Conservation (phyloP, 768 basidiomycete species). For the Galerina sulciceps region DNA sequence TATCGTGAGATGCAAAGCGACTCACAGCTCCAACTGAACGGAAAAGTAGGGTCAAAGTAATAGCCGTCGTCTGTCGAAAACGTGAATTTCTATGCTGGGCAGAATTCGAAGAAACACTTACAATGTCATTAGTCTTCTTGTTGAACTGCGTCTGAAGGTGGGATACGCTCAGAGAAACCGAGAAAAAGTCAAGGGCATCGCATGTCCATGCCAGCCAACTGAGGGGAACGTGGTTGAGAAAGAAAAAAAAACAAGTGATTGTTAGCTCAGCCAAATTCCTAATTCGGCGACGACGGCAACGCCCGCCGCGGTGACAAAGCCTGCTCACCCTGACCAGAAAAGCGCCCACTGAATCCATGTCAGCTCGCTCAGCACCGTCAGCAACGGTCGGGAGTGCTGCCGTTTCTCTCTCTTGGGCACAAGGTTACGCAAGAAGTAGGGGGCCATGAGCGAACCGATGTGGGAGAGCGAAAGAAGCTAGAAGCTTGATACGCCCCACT, state of each 20-base stretch:
- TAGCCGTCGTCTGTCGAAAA: constrained; percentile 63
- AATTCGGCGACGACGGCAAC: neutral
- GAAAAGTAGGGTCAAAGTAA: constrained; percentile 93
- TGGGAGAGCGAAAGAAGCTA: constrained; percentile 3
- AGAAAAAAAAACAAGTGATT: neutral
- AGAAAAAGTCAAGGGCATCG: constrained; percentile 89
- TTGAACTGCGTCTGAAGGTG: constrained; percentile 53
- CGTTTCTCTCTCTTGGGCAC: constrained; percentile 49
- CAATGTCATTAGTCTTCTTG: constrained; percentile 42
- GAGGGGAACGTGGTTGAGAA: neutral
- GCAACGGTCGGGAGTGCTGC: constrained; percentile 39
- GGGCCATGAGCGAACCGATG: constrained; percentile 9
- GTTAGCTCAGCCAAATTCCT: neutral
- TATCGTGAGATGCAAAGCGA: constrained; percentile 20
- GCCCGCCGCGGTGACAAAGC: too few species aligned
- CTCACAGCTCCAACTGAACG: constrained; percentile 74
- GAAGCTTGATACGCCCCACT: neutral
- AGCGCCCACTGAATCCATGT: constrained; percentile 60
- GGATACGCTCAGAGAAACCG: constrained; percentile 64
- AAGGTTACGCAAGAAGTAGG: constrained; percentile 38
- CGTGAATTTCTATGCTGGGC: neutral
- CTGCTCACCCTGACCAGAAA: constrained; percentile 66
- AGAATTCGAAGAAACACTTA: neutral
- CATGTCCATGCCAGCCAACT: constrained; percentile 88
- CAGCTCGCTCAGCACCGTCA: constrained; percentile 46